Percentiles rank a stretch among this genome's conserved stretches.
These are phyloP conservation scores for Arthromyces matolae DNA, from an alignment of 768 basidiomycete genomes.

Conservation along the genomic window DNA sequence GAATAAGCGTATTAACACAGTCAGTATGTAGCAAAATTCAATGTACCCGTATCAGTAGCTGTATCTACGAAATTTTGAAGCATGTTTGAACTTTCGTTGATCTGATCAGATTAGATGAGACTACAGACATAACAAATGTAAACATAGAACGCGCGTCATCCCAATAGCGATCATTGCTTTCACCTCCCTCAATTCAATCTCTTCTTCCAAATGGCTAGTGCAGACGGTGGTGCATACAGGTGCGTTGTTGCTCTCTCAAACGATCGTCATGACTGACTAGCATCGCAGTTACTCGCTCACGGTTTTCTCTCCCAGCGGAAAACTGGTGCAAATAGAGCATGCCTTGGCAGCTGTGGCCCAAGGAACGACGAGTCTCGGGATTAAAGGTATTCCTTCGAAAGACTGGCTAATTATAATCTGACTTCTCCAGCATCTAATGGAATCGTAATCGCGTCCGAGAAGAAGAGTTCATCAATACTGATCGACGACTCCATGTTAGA, in stretches of 20 bases:
- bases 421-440: slow-evolving; percentile 82
- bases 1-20: slow-evolving; percentile 20
- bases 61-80: too few species aligned
- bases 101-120: slow-evolving; percentile 10
- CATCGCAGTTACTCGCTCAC: slow-evolving; percentile 89
- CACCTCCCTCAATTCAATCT: not conserved
- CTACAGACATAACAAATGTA: slow-evolving; percentile 10
- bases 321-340: slow-evolving; percentile 99
- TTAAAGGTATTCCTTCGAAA: slow-evolving; percentile 73
- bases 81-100: not conserved
- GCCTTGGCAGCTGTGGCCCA: slow-evolving; percentile 94
- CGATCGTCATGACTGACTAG: slow-evolving; percentile 6
- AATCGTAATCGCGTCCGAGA: slow-evolving; percentile 98
- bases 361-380: slow-evolving; percentile 95
- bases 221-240: slow-evolving; percentile 83
- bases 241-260: slow-evolving; percentile 22
- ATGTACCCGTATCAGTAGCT: too few species aligned
- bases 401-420: slow-evolving; percentile 10
- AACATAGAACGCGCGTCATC: slow-evolving; percentile 23
- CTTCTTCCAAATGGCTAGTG: slow-evolving; percentile 59
- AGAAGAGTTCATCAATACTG: slow-evolving; percentile 96
- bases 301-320: slow-evolving; percentile 98
- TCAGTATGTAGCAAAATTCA: not conserved
- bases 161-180: not conserved
- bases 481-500: slow-evolving; percentile 98